Base-by-base conservation (phyloP, 2,329 filamentous ascomycete genomes). In the Tetracladium maxilliforme region DNA sequence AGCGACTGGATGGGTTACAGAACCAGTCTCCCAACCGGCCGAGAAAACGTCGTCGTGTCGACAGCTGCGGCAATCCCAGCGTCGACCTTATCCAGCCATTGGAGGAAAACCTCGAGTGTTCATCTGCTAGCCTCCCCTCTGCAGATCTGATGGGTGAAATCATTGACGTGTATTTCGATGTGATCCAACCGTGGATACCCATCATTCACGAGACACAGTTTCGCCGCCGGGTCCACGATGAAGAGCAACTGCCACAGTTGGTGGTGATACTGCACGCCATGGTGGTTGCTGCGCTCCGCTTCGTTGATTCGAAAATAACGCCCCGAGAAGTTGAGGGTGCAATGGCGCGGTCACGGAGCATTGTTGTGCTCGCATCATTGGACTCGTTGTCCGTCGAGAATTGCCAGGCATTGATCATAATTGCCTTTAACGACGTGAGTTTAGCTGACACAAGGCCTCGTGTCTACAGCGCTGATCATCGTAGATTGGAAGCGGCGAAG, bases 191-290 rank as follows among this genome's bases (percentile, higher is more conserved):
- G 4, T 40, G 34, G 23, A 33, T 34, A 9, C 39, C 36, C 7
- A 37, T 40, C 6, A 14, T 41, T 14, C 37, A 42, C 17, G 34
- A 40, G 16, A 24, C 24, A 21, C 23, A 30, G 6, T 35, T 41
- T 16, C 35, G 34, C 3, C 23, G 23, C 9, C 32, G 37, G 5
- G 22, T 40, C 7, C 17, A 28, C 2, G 27, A 35, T 18, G 23
- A 29, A 5, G 15, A 13, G 4, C 26, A 39, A 10, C 24, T 27
- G 5, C 22, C 26, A 1, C 33, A 29, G 6, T 22, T 42, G 3
- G 16, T 24, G 6, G 31, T 39, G 4, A 20, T 42, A 4, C 26
- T 43, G 3, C 38, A 42, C 24, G 34, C 39, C 2, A 42, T 43
- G 23, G 10, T 25, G n/a, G 25, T 22, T 5, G 28, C 20, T 14